These are phyloP conservation scores for Linderniella brevidens DNA, from an alignment of 257 asterid species.

Conservation along the genomic window DNA sequence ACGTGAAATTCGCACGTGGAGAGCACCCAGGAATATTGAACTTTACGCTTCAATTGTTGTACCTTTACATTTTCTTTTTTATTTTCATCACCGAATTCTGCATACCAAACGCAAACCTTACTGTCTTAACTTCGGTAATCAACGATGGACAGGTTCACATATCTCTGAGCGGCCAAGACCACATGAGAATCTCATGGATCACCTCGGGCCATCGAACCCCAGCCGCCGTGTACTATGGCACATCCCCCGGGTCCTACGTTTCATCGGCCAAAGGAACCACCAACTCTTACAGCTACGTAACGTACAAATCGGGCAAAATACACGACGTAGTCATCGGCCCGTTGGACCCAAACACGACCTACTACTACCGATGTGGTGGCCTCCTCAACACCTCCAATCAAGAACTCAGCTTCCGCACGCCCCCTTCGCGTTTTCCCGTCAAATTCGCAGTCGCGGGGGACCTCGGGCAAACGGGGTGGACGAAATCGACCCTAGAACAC, in stretches of 20 bases:
- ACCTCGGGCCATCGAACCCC: conserved; percentile 21
- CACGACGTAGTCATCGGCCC: conserved; percentile 65
- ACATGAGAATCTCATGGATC: conserved; percentile 52
- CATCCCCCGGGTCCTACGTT: conserved; percentile 25
- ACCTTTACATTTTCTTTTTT: too few relatives aligned
- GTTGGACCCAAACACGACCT: conserved; percentile 29
- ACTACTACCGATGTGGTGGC: conserved; percentile 47
- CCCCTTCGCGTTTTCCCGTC: conserved; percentile 38
- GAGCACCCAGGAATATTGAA: too few relatives aligned
- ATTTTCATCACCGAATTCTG: too few relatives aligned
- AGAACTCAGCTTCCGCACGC: conserved; percentile 39
- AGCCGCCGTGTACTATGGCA: conserved; percentile 38
- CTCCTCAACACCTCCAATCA: conserved; percentile 10
- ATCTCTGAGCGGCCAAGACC: conserved; percentile 31
- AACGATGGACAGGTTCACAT: conserved; percentile 59
- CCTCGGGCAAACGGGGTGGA: conserved; percentile 44
- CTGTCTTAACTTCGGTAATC: background rate
- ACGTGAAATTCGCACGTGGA: too few relatives aligned
- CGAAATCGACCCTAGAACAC: conserved; percentile 32
- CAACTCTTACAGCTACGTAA: conserved; percentile 18
- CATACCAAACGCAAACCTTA: too few relatives aligned
- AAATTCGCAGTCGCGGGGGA: conserved; percentile 51
- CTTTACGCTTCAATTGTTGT: background rate
- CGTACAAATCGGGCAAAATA: conserved; percentile 33
- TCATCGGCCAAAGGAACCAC: conserved; percentile 24